phyloP scores from a whole-genome alignment of 2,329 filamentous ascomycete genomes.

The Corinectria fuckeliana region DNA sequence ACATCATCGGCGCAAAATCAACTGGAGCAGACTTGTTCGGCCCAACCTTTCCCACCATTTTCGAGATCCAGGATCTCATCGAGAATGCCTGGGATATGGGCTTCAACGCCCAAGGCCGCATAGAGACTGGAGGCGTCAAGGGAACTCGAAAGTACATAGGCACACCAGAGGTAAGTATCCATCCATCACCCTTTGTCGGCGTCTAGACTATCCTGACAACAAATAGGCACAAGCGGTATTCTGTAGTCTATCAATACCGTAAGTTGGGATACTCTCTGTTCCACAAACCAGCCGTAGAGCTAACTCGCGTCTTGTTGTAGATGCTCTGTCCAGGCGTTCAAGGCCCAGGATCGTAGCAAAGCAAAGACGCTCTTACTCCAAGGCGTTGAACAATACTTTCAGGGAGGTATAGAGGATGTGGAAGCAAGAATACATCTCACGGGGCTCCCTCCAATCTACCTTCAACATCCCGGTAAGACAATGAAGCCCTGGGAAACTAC shows the following conservation, averaged over 20 bases:
- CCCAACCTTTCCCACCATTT: constrained; percentile 72
- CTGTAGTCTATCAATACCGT: constrained; percentile 70
- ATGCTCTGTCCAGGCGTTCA: constrained; percentile 68
- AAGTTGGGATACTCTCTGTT: constrained; percentile 38
- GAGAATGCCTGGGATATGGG: constrained; percentile 88
- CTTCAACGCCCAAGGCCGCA: constrained; percentile 75
- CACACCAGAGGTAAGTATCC: constrained; percentile 75
- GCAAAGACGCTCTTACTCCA: constrained; percentile 64
- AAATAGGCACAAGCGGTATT: constrained; percentile 79
- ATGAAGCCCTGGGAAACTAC: not conserved
- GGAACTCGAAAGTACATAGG: constrained; percentile 96
- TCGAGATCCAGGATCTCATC: constrained; percentile 84
- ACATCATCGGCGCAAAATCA: constrained; percentile 67
- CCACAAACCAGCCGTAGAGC: not conserved
- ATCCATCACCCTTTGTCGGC: not conserved
- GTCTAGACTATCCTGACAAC: not conserved
- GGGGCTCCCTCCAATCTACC: constrained; percentile 81
- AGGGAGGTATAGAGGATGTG: constrained; percentile 51
- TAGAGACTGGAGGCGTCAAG: constrained; percentile 85
- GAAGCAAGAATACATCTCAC: constrained; percentile 70
- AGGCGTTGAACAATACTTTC: constrained; percentile 78
- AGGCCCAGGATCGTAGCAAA: constrained; percentile 52
- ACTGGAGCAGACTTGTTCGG: constrained; percentile 67
- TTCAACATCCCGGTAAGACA: constrained; percentile 75
- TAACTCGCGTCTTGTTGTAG: constrained; percentile 41